phyloP scores from a whole-genome alignment of 1,139 yeast genomes.

The Blastobotrys proliferans region DNA sequence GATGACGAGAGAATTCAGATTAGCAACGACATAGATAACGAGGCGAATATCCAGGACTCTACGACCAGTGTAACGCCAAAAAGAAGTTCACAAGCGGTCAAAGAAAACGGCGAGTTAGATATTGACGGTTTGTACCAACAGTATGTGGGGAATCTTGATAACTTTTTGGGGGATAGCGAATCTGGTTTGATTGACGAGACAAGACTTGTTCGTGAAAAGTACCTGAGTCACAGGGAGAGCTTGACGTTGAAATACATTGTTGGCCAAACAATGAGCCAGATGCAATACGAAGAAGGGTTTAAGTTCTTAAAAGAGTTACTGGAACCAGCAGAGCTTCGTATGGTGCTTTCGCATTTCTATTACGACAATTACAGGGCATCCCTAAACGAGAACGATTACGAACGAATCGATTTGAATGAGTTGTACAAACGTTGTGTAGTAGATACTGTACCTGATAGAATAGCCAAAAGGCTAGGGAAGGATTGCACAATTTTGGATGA shows the following conservation, averaged over 20 bases:
- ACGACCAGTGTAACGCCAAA: no score
- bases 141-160: constrained; percentile 8
- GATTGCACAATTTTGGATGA: neutral
- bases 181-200: constrained; percentile 4
- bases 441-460: constrained; percentile 4
- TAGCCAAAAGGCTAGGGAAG: neutral
- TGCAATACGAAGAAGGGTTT: constrained; percentile 15
- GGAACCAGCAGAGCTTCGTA: constrained; percentile 18
- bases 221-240: constrained; percentile 12
- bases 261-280: constrained; percentile 14
- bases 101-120: constrained; percentile 4
- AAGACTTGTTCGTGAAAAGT: constrained; percentile 1
- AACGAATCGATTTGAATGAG: constrained; percentile 11
- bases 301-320: constrained; percentile 14
- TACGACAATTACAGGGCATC: constrained; percentile 13
- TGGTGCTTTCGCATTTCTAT: constrained; percentile 17
- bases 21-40: constrained; percentile 2
- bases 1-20: constrained; percentile 9
- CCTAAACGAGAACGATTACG: constrained; percentile 2
- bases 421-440: constrained; percentile 5
- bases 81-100: no score
- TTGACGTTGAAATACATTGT: constrained; percentile 9
- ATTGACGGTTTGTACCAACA: constrained; percentile 10
- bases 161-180: neutral
- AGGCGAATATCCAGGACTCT: neutral